Base-by-base conservation (phyloP, 2,329 filamentous ascomycete species). In the Colletotrichum horii region DNA sequence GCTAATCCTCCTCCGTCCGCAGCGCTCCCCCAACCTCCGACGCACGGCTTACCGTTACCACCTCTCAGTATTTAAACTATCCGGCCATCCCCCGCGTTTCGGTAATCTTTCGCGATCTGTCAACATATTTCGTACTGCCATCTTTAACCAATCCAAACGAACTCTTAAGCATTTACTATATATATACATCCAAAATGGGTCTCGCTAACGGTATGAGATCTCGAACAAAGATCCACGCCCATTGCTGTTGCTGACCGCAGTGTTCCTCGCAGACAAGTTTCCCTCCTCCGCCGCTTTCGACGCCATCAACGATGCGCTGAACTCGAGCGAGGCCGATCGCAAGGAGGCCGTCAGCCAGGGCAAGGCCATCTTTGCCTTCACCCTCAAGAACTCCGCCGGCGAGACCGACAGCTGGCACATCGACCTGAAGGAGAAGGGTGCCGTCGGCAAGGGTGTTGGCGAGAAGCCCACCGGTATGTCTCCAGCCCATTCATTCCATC, bases 261-360 rank as follows among this genome's bases (percentile, higher is more conserved):
- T 24, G 11, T 22, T 65, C 32, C 56, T 8, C n/a, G 14, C 80
- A 96, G 94, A 92, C 85, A 93, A 93, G 79, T 98, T 98, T 87
- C 96, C 97, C 79, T 92, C 96, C 82, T 98, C 97, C 76, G 93
- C 87, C 79, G 96, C 96, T 80, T 99, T 99, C 86, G 97, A 99
- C 83, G 90, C 89, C 82, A 98, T 99, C 89, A 92, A 94, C 85
- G 83, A 87, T 70, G 91, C 93, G 68, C 93, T 99, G 78, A 86
- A 89, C 81, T 85, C 90, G 81, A 92, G 91, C 84, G 92, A 94
- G 32, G 90, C 91, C 78, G 94, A 95, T 81, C 93, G 93, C 87
- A 94, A 97, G 88, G 93, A 96, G 79, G 96, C 96, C 79, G 93
- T 98, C 85, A 96, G 97, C 87, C 92, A 95, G 83, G 96, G 93